Evolutionary conservation across 73 alveolate genomes (phyloP).

Genomic region (Blepharisma japonicum): DNA sequence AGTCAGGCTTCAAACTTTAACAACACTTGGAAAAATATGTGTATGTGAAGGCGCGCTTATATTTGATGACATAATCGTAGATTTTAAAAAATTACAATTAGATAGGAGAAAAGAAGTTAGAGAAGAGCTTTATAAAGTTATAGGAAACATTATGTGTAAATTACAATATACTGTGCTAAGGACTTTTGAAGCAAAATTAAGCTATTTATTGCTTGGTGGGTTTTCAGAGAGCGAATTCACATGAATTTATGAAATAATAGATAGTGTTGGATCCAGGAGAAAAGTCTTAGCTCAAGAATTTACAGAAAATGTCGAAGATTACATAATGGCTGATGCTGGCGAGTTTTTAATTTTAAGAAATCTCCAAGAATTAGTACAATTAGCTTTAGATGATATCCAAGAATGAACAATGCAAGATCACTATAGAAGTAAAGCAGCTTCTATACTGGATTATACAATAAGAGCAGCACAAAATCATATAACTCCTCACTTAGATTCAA

Average conservation of each 20-base stretch:
- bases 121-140: neutral
- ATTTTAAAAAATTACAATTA: neutral
- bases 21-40: conserved; percentile 1
- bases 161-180: neutral
- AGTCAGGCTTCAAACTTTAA: neutral
- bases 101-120: conserved; percentile 8
- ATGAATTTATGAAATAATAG: too few relatives aligned
- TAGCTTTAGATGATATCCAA: conserved; percentile 12
- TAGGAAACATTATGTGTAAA: neutral
- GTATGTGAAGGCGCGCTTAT: neutral
- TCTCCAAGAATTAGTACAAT: neutral
- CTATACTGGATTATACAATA: neutral
- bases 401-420: conserved; percentile 16
- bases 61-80: neutral
- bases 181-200: conserved; percentile 4
- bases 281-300: neutral
- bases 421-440: conserved; percentile 19
- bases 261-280: neutral
- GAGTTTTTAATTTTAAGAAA: neutral
- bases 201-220: conserved; percentile 9
- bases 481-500: neutral
- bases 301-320: neutral
- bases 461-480: neutral
- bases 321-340: neutral
- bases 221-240: neutral